Percentiles rank a stretch among this genome's conserved stretches.
phyloP scores from a whole-genome alignment of 352 stramenopile species.

The Pythium aristosporum region DNA sequence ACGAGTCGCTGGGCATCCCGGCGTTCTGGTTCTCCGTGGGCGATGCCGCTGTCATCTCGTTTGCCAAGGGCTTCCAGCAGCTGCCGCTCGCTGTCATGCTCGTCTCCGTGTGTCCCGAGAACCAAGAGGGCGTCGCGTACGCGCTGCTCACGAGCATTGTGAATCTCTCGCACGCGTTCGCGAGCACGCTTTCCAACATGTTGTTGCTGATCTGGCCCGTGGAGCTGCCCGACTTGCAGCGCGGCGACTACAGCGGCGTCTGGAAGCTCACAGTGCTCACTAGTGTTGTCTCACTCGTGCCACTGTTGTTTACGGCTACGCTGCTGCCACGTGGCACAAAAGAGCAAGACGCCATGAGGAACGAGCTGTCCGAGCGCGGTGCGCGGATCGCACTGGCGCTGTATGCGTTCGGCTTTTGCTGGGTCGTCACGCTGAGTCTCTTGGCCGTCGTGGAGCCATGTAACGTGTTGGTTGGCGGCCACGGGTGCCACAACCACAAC shows the following conservation, averaged over 20 bases:
- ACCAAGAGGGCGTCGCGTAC: constrained; percentile 76
- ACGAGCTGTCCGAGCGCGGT: constrained; percentile 44
- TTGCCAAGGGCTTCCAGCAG: constrained; percentile 76
- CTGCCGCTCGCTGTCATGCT: constrained; percentile 78
- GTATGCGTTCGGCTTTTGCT: constrained; percentile 63
- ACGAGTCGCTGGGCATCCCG: constrained; percentile 55
- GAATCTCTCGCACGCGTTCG: constrained; percentile 69
- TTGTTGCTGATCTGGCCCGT: constrained; percentile 72
- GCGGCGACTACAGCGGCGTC: constrained; percentile 54
- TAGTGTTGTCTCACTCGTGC: constrained; percentile 53
- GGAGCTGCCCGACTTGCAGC: constrained; percentile 56
- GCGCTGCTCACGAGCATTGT: constrained; percentile 75
- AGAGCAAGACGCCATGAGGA: constrained; percentile 51
- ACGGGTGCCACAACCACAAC: constrained; percentile 32
- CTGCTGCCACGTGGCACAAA: constrained; percentile 51
- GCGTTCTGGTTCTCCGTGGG: constrained; percentile 80
- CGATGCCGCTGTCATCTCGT: constrained; percentile 63
- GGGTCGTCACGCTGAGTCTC: constrained; percentile 61
- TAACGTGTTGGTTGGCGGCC: constrained; percentile 59
- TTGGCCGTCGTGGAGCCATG: constrained; percentile 66
- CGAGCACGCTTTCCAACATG: constrained; percentile 78
- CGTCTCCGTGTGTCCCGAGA: constrained; percentile 66
- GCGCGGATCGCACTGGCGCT: constrained; percentile 36
- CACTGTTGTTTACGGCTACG: constrained; percentile 41
- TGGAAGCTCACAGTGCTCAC: constrained; percentile 82